Conservation (phyloP, 2,329 filamentous ascomycete genomes). For the Chaetomiaceae sp. region DNA sequence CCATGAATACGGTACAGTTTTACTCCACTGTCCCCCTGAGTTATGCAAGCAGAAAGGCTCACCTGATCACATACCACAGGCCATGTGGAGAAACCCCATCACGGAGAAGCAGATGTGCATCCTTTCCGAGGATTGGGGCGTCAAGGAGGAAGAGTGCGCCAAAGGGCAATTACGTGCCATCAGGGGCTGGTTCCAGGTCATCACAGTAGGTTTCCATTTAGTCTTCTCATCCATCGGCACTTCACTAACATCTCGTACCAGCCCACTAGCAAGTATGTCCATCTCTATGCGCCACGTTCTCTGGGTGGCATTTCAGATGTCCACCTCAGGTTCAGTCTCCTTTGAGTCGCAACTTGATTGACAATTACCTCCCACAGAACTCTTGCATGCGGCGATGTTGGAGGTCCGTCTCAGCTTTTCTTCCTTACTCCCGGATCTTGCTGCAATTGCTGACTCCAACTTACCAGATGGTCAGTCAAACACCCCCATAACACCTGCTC, state of each 20-base stretch:
- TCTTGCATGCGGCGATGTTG: constrained; percentile 71
- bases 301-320: no score
- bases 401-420: constrained; percentile 21
- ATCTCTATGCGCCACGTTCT: no score
- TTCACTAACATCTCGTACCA: constrained; percentile 1
- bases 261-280: constrained; percentile 22
- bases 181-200: constrained; percentile 18
- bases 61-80: constrained; percentile 25
- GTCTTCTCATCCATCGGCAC: constrained; percentile 33
- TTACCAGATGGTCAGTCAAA: constrained; percentile 14
- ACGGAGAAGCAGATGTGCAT: constrained; percentile 65
- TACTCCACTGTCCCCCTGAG: neutral
- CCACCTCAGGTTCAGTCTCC: no score
- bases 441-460: neutral
- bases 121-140: constrained; percentile 70
- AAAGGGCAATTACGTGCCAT: neutral
- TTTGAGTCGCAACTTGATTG: neutral
- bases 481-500: neutral
- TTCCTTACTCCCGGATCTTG: no score
- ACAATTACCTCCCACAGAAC: constrained; percentile 44
- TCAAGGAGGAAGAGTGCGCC: constrained; percentile 22
- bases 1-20: constrained; percentile 66
- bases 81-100: constrained; percentile 84
- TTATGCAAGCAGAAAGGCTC: neutral
- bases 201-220: constrained; percentile 56